A percentile compares a stretch with the other conserved stretches of the same genome.
Conservation (phyloP, 1,284 basidiomycete genomes). For the Ceraceosorus guamensis region DNA sequence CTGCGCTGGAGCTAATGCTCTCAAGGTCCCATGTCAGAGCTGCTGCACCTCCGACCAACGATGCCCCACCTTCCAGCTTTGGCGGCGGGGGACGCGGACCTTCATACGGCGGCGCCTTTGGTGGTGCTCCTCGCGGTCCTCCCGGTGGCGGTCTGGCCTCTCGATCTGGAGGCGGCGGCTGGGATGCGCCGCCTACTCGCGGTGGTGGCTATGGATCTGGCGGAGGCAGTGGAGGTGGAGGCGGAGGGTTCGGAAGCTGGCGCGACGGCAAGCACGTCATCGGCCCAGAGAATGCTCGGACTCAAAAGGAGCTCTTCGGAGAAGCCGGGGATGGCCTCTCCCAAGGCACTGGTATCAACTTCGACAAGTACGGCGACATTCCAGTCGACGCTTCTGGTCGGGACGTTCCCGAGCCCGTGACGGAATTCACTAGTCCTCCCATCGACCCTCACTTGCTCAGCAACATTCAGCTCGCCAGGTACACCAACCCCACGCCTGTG, state of each 20-base stretch:
- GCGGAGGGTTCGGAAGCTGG: conserved; percentile 64
- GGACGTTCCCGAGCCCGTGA: conserved; percentile 87
- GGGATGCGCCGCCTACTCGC: conserved; percentile 19
- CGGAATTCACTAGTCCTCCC: conserved; percentile 77
- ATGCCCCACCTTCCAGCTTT: conserved; percentile 10
- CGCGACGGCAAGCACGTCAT: conserved; percentile 77
- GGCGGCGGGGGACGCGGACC: conserved; percentile 6
- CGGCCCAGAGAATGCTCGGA: conserved; percentile 71
- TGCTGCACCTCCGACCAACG: conserved; percentile 12
- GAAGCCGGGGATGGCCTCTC: conserved; percentile 64
- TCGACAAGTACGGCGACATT: conserved; percentile 99
- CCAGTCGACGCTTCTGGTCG: conserved; percentile 96
- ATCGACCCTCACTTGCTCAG: conserved; percentile 88
- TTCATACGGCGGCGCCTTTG: conserved; percentile 1
- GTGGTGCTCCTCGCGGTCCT: conserved; percentile 6
- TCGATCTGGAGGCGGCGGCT: conserved; percentile 26
- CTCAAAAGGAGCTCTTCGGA: conserved; percentile 94
- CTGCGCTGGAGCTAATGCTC: neutral
- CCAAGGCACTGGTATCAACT: conserved; percentile 96
- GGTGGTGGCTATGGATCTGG: conserved; percentile 16
- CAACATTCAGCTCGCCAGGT: conserved; percentile 87
- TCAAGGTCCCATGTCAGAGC: conserved; percentile 9
- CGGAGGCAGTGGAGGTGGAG: conserved; percentile 31
- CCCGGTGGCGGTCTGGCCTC: conserved; percentile 16
- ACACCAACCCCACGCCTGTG: conserved; percentile 91